Conservation (phyloP, 129 eudicot species). For the Flaveria brownii region DNA sequence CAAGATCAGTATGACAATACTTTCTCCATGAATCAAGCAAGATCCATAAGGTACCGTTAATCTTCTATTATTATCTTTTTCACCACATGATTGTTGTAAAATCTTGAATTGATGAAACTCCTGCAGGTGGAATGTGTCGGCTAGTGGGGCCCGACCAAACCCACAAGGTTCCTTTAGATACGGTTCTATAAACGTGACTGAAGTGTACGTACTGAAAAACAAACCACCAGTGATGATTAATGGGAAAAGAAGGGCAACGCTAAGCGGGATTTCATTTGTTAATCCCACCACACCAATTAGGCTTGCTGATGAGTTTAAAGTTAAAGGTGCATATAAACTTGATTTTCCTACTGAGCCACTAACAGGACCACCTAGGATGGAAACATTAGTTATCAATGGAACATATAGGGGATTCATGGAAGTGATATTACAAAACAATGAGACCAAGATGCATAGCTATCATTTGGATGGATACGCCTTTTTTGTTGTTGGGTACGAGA, state of each 20-base stretch:
- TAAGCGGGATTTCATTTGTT: conserved; percentile 57
- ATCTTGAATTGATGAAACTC: not conserved
- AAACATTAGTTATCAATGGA: conserved; percentile 46
- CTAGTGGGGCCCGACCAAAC: conserved; percentile 67
- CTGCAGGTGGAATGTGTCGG: conserved; percentile 52
- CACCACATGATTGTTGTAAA: not conserved
- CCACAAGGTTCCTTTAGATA: conserved; percentile 64
- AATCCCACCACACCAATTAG: conserved; percentile 53
- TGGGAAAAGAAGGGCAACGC: conserved; percentile 50
- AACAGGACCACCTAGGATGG: conserved; percentile 39
- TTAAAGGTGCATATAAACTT: conserved; percentile 46
- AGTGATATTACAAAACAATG: conserved; percentile 42
- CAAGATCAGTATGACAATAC: conserved; percentile 39
- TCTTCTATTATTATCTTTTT: not conserved
- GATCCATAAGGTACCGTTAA: conserved; percentile 67
- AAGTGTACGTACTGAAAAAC: conserved; percentile 43
- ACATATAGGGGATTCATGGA: conserved; percentile 45
- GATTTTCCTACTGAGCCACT: conserved; percentile 50
- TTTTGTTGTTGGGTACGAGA: conserved; percentile 52
- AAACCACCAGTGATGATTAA: conserved; percentile 44
- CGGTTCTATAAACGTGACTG: conserved; percentile 55
- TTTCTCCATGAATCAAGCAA: conserved; percentile 52
- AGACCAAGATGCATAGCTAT: conserved; percentile 52
- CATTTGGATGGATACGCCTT: conserved; percentile 53
- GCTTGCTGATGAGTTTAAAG: conserved; percentile 50